phyloP scores from a whole-genome alignment of 2,329 filamentous ascomycete species.

The Whalleya microplaca region DNA sequence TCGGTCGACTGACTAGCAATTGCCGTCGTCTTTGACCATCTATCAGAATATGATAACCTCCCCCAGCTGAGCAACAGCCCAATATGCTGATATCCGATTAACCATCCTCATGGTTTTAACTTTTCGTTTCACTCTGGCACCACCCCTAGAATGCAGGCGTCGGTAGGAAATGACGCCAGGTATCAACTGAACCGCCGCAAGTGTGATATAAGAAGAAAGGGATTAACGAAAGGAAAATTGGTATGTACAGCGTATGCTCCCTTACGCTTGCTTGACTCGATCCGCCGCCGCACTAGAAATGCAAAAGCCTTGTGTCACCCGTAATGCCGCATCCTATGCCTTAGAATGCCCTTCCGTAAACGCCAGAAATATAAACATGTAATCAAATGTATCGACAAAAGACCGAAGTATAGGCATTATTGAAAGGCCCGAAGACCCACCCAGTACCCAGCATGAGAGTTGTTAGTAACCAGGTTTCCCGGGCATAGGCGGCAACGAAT shows the following conservation, averaged over 20 bases:
- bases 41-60: no score
- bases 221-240: neutral
- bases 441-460: neutral
- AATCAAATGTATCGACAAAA: neutral
- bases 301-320: neutral
- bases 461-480: conserved; percentile 56
- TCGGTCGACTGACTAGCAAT: no score
- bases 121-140: no score
- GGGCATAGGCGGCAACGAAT: conserved; percentile 59
- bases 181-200: no score
- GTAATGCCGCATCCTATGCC: neutral
- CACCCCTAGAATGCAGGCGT: no score
- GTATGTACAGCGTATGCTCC: neutral
- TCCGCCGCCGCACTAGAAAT: neutral
- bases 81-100: no score
- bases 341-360: neutral
- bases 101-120: no score
- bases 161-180: no score
- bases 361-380: neutral
- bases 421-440: neutral
- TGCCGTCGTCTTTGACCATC: no score
- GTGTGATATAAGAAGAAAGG: neutral
- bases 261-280: neutral
- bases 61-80: no score
- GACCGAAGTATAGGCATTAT: neutral